Base-by-base conservation (phyloP, 139 green algal species). In the Haematococcus sp. region DNA sequence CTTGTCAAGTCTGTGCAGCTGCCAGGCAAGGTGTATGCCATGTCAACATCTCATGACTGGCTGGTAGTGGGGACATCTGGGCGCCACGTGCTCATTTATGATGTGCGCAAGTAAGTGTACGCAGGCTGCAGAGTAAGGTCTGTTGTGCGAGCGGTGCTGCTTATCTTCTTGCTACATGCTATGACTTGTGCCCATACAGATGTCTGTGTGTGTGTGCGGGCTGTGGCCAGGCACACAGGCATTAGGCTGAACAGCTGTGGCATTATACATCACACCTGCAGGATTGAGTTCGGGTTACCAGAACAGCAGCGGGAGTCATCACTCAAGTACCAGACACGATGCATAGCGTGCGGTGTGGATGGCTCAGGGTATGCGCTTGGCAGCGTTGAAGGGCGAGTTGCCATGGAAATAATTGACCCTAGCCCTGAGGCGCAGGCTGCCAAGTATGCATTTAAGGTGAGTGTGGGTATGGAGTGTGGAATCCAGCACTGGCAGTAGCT, bases 371-470 rank as follows among this genome's bases (percentile, higher is more conserved):
- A 92, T 78, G 91, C 93, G 17, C 68, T 97, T 33, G 83, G 79
- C 69, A 92, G 81, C 3, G 87, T 97, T 34, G 93, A 97, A 81
- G 93, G 93, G n/a, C 80, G 92, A 7, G 93, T 97, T 61, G 91
- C 92, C 15, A 81, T 81, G 69, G 76, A 81, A 69, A 61, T 73
- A 23, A 59, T 76, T 20, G 76, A 76, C 25, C 56, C 34, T 11
- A 28, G 27, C 17, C 68, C 76, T 31, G 68, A 76, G 51, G 76
- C 74, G 9, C 84, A 89, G 63, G 73, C 76, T 4, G 74, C 56
- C 28, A 95, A 94, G 80, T 97, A 97, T 66, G 93, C 93, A 0
- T 98, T 98, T 87, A 97, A 95, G 80, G 83, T 86, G 30, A 27
- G 64, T 33, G 33, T 49, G 51, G 23, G 33, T 13, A 52, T 32